Base-by-base conservation (phyloP, 2,329 filamentous ascomycete genomes). In the Cladophialophora immunda region DNA sequence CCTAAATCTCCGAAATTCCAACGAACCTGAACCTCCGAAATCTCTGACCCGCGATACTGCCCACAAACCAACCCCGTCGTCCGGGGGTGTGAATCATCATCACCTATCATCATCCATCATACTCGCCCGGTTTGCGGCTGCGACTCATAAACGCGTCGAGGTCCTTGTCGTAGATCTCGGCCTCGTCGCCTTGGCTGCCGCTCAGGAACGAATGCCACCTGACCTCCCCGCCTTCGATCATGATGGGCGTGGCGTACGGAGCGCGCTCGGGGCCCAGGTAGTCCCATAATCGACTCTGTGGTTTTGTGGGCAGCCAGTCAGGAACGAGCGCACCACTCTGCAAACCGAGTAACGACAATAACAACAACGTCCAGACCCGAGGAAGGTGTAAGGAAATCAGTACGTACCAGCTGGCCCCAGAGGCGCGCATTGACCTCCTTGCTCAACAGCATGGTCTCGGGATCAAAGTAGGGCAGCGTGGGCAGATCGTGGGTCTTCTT, bases 141-240 rank as follows among this genome's bases (percentile, higher is more conserved):
- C 36, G 59, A 34, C 68, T 70, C 68, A 70, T 70, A 29, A 70
- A 70, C 17, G 59, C 63, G 29, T 70, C 68, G 41, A 70, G 57
- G 25, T 58, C 58, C 8, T 53, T 58, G 3, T 65, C 45, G 41
- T 66, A 70, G 41, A 67, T 27, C 56, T 70, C 62, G 41, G 64
- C 71, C 55, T 72, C 70, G 15, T 66, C 61, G 32, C 71, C 71
- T 53, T 64, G 62, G 47, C 68, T 67, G 3, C 64, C 66, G n/a
- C 66, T 65, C 32, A 71, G 22, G 66, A 69, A 73, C 13, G 69
- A 70, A 57, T 71, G 67, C 71, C 71, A 73, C 56, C 70, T 71
- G 34, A 73, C 68, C 32, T 68, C 64, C 22, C 71, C 71, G 29
- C 65, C 67, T 11, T 69, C 65, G 27, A 62, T 30, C 68, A 73